Conservation (phyloP, 2,329 filamentous ascomycete genomes). For the Coniochaeta sp. region DNA sequence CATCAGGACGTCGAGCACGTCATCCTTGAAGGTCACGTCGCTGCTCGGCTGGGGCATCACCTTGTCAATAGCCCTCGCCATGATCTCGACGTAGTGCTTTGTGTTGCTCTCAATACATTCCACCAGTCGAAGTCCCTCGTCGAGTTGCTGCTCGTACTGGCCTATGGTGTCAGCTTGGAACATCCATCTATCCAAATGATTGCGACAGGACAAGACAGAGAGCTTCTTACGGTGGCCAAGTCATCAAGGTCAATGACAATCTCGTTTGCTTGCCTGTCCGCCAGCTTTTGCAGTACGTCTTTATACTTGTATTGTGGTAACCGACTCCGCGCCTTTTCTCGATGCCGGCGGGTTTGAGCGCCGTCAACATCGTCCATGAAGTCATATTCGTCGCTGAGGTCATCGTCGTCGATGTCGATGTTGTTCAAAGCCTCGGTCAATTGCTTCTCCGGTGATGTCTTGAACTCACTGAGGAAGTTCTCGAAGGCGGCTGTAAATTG, state of each 20-base stretch:
- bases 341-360: conserved; percentile 40
- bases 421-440: conserved; percentile 77
- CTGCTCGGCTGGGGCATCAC: conserved; percentile 71
- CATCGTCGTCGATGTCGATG: conserved; percentile 81
- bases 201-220: conserved; percentile 3
- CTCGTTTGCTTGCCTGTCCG: conserved; percentile 70
- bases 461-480: conserved; percentile 82
- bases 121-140: conserved; percentile 65
- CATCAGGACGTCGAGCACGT: conserved; percentile 95
- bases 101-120: conserved; percentile 85
- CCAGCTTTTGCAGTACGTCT: conserved; percentile 77
- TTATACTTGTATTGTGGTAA: conserved; percentile 78
- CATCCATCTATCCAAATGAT: too few relatives aligned
- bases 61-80: conserved; percentile 82
- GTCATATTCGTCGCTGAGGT: conserved; percentile 83
- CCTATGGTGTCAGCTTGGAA: too few relatives aligned
- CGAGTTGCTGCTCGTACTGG: conserved; percentile 72
- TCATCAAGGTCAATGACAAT: conserved; percentile 88
- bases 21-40: conserved; percentile 90
- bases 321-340: conserved; percentile 39
- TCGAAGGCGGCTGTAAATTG: conserved; percentile 63
- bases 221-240: conserved; percentile 55
- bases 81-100: conserved; percentile 88
- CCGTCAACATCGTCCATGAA: conserved; percentile 80
- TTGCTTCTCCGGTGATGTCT: conserved; percentile 63